Conservation (phyloP, 2,329 filamentous ascomycete species). For the Teratosphaeria gauchensis region DNA sequence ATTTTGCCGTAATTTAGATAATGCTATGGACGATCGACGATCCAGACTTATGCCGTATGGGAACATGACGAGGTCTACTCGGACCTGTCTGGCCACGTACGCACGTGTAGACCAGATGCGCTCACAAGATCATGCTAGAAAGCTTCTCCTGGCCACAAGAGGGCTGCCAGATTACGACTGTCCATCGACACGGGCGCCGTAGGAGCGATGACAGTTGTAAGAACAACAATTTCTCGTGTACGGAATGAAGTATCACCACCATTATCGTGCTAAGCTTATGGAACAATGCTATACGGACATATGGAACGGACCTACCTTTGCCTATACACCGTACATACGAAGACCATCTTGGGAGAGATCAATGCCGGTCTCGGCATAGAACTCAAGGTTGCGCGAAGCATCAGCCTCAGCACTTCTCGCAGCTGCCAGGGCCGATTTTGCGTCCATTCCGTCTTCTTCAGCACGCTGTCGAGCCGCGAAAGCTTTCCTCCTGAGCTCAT, state of each 20-base stretch:
- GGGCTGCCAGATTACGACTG: too few species aligned
- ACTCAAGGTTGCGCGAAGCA: neutral
- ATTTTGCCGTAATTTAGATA: neutral
- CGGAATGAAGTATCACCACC: neutral
- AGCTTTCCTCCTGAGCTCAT: neutral
- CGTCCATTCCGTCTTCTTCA: neutral
- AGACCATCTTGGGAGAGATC: neutral
- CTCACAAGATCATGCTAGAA: too few species aligned
- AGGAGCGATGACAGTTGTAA: too few species aligned
- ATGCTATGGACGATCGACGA: neutral
- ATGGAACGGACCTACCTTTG: neutral
- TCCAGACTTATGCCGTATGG: neutral
- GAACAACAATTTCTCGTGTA: neutral
- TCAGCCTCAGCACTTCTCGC: neutral
- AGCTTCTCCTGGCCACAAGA: too few species aligned
- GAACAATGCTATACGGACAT: neutral
- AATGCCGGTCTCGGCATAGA: neutral
- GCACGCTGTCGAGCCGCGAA: neutral
- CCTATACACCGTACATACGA: neutral
- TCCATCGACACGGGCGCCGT: too few species aligned
- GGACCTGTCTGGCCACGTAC: too few species aligned
- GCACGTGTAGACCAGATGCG: too few species aligned
- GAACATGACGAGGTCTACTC: too few species aligned
- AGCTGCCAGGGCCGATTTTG: neutral
- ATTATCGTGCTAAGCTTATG: neutral